Percentiles rank a stretch among this genome's conserved stretches.
Evolutionary conservation across 164 flowering plant genomes (phyloP).

Genomic region (Vitis cinerea): DNA sequence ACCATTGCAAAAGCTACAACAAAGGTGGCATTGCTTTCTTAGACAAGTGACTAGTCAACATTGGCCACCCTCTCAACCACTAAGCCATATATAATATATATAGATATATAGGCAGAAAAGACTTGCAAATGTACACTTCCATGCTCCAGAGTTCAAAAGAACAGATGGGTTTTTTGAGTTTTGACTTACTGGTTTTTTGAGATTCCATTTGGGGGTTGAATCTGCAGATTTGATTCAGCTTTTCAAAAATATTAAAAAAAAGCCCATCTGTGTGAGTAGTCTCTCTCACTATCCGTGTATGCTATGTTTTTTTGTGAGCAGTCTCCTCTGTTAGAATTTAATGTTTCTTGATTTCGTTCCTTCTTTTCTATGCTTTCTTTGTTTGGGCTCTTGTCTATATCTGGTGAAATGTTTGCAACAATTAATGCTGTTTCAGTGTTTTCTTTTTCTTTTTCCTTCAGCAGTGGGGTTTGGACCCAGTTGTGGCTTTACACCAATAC

Average conservation of each 20-base stretch:
- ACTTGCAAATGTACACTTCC: background rate
- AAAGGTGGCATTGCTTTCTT: conserved; percentile 41
- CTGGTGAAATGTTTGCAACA: conserved; percentile 23
- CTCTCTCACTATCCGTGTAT: conserved; percentile 13
- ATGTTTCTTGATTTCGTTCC: conserved; percentile 20
- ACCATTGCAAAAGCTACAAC: conserved; percentile 28
- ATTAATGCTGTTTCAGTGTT: conserved; percentile 28
- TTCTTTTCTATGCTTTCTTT: conserved; percentile 3
- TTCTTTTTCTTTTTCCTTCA: conserved; percentile 8
- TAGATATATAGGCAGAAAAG: background rate
- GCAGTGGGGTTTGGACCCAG: conserved; percentile 17
- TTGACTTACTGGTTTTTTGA: background rate
- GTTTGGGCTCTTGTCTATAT: conserved; percentile 21
- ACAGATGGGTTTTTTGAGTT: conserved; percentile 3
- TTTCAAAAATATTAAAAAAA: background rate
- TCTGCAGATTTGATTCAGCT: conserved; percentile 9
- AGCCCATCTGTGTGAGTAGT: conserved; percentile 19
- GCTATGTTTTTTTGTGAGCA: conserved; percentile 1
- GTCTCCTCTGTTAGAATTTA: conserved; percentile 13
- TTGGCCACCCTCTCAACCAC: conserved; percentile 13
- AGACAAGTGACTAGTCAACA: conserved; percentile 37
- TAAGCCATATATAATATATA: background rate
- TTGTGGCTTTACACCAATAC: conserved; percentile 3
- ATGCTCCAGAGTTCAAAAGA: background rate
- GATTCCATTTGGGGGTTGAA: conserved; percentile 13